These are phyloP conservation scores for Alternaria arborescens DNA, from an alignment of 2,329 filamentous ascomycete genomes.

Conservation along the genomic window DNA sequence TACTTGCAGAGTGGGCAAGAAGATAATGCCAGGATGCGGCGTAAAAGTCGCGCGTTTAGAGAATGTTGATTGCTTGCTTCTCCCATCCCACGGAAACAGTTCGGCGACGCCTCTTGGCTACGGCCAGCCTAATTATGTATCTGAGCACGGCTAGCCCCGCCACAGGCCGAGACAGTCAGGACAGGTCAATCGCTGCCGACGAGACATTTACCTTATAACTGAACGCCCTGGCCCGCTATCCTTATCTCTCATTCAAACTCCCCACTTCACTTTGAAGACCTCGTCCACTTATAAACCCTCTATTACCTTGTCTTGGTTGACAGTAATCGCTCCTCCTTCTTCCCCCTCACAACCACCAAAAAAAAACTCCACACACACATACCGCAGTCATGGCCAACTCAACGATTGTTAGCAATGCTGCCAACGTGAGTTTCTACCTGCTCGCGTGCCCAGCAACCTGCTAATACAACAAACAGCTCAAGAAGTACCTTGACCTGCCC, in stretches of 20 bases:
- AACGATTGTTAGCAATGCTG: conserved; percentile 58
- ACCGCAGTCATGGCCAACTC: conserved; percentile 45
- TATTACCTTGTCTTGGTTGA: conserved; percentile 3
- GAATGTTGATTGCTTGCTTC: conserved; percentile 39
- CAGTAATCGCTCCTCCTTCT: conserved; percentile 6
- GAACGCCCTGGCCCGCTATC: conserved; percentile 27
- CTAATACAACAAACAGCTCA: conserved; percentile 67
- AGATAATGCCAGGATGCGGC: conserved; percentile 19
- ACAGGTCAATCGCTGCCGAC: conserved; percentile 9
- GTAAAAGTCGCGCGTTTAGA: conserved; percentile 15
- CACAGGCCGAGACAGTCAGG: conserved; percentile 42
- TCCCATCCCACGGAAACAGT: conserved; percentile 52
- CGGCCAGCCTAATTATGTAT: conserved; percentile 38
- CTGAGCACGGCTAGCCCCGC: conserved; percentile 38
- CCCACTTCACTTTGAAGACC: conserved; percentile 10
- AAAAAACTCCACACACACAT: conserved; percentile 26
- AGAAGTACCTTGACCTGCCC: conserved; percentile 90
- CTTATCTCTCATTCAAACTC: conserved; percentile 37
- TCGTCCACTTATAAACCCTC: background rate
- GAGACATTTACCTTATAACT: conserved; percentile 40
- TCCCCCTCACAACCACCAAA: conserved; percentile 1
- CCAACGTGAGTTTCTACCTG: conserved; percentile 53
- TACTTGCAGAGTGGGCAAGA: conserved; percentile 22
- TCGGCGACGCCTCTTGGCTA: conserved; percentile 49
- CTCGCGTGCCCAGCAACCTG: conserved; percentile 26